phyloP scores from a whole-genome alignment of 2,329 filamentous ascomycete species.

The Didymella segeticola region DNA sequence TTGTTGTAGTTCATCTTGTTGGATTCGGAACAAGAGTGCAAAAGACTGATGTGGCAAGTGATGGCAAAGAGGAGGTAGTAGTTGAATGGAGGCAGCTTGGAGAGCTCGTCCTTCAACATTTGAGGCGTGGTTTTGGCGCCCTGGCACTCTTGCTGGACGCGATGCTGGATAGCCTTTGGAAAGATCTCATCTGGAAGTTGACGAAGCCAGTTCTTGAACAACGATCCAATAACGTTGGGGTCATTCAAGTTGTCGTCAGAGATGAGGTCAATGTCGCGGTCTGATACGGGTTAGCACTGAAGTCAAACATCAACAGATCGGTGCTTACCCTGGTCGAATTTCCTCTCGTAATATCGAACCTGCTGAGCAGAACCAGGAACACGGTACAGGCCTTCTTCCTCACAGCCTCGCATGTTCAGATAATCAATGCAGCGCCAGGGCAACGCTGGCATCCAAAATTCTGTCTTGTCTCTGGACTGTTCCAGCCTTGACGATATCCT shows the following conservation, averaged over 20 bases:
- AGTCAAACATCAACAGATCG: not conserved
- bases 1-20: conserved; percentile 99
- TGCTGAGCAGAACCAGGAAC: conserved; percentile 89
- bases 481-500: conserved; percentile 90
- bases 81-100: conserved; percentile 93
- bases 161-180: conserved; percentile 81
- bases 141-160: conserved; percentile 79
- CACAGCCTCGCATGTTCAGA: conserved; percentile 90
- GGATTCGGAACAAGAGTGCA: conserved; percentile 89
- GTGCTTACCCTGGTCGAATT: conserved; percentile 80
- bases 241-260: conserved; percentile 88
- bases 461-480: conserved; percentile 90
- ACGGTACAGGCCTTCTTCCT: conserved; percentile 91
- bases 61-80: conserved; percentile 98
- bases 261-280: conserved; percentile 88
- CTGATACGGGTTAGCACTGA: conserved; percentile 52
- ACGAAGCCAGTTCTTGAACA: conserved; percentile 95
- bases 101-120: conserved; percentile 87
- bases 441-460: conserved; percentile 98
- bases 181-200: conserved; percentile 95
- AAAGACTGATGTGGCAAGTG: conserved; percentile 90
- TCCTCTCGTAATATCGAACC: conserved; percentile 91
- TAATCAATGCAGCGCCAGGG: conserved; percentile 94
- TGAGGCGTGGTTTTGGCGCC: conserved; percentile 83
- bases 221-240: conserved; percentile 93